Base-by-base conservation (phyloP, 2,329 filamentous ascomycete genomes). In the Daldinia sp. region DNA sequence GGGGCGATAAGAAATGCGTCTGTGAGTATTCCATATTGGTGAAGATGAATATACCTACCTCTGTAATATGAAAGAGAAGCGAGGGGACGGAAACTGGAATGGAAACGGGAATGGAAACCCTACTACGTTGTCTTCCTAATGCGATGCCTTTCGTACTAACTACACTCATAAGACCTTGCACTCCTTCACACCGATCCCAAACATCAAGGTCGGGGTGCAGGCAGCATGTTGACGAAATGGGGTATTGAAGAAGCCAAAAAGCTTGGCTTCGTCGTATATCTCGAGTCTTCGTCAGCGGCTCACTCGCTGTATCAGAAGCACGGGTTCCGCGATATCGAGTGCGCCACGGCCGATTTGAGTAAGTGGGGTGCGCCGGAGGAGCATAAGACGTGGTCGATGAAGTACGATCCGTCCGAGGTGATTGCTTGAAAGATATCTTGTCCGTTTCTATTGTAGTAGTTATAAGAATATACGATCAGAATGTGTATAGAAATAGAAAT, bases 141-240 rank as follows among this genome's bases (percentile, higher is more conserved):
- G 15, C 4, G 21, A 29, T 9, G 15, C 10, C 11, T 10, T 37
- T 10, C 15, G 8, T 9, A 32, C 45, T 49, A 49, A 49, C 15
- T 27, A 8, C n/a, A 3, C 15, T 29, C 25, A 15, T 27, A 62
- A 79, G 79, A 78, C 62, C 71, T 80, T 9, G 70, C 75, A 7
- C 63, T 73, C 29, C 71, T 81, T 3, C 72, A 73, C n/a, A 79
- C 78, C n/a, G 74, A 79, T 55, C 79, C 80, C 0, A 72, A 77
- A 10, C 77, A 80, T 49, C 76, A 79, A 49, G 64, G 75, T 6
- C 76, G 77, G n/a, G 79, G 78, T 1, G 78, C 78, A 1, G 79
- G 74, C 2, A 69, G 70, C 5, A 72, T 78, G 70, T 69, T 81
- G 30, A 66, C 79, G n/a, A 69, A 72, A 57, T 77, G 74, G 73